phyloP scores from a whole-genome alignment of 345 rosid species.

The Bretschneidera sinensis region DNA sequence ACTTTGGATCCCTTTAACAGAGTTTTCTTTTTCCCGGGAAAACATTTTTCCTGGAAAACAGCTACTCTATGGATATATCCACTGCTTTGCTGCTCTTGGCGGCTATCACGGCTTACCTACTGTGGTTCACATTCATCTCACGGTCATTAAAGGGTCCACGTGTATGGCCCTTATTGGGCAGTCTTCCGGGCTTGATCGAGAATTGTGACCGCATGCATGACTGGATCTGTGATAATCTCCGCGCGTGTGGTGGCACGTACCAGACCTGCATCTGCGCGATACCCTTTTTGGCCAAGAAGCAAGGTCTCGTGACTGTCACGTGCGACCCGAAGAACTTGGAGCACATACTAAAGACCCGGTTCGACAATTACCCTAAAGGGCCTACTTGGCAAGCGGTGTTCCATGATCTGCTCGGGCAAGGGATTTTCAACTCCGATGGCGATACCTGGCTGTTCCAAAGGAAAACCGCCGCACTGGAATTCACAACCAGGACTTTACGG shows the following conservation, averaged over 20 bases:
- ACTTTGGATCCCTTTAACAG: too few relatives aligned
- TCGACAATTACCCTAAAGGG: conserved; percentile 93
- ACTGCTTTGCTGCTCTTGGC: conserved; percentile 60
- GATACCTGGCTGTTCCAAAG: conserved; percentile 95
- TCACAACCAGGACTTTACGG: conserved; percentile 93
- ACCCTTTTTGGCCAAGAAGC: conserved; percentile 71
- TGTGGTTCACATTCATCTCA: conserved; percentile 89
- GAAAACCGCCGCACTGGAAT: conserved; percentile 95
- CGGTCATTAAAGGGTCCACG: conserved; percentile 83
- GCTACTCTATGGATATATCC: conserved; percentile 63
- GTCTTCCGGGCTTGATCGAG: conserved; percentile 87
- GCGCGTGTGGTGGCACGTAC: conserved; percentile 91
- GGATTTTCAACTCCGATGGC: conserved; percentile 90
- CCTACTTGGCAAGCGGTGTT: conserved; percentile 97
- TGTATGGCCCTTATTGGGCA: conserved; percentile 88
- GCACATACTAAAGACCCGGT: conserved; percentile 79
- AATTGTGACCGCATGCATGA: conserved; percentile 91
- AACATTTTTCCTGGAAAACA: neutral
- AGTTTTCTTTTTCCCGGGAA: conserved; percentile 5
- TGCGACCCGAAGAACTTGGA: conserved; percentile 89
- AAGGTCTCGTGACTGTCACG: conserved; percentile 96
- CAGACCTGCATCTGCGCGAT: conserved; percentile 94
- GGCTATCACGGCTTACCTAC: conserved; percentile 64
- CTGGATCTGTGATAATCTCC: conserved; percentile 95
- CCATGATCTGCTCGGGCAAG: conserved; percentile 86